These are phyloP conservation scores for Ramularia endophylla DNA, from an alignment of 2,329 filamentous ascomycete genomes.

Conservation along the genomic window DNA sequence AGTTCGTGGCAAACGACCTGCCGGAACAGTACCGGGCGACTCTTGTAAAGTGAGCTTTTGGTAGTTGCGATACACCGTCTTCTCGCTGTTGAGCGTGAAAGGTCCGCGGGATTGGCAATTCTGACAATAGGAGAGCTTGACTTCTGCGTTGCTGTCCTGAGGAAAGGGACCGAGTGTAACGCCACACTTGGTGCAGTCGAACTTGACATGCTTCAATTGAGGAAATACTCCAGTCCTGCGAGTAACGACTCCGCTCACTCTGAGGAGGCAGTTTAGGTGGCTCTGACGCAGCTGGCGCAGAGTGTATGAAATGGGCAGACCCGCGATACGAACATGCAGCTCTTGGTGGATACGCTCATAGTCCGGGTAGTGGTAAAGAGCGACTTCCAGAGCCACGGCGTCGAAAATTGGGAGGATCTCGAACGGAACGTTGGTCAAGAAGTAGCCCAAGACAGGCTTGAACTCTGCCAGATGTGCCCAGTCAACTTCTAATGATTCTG, in stretches of 20 bases:
- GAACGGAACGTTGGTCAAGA: slow-evolving; percentile 89
- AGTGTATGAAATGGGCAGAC: slow-evolving; percentile 90
- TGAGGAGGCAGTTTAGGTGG: slow-evolving; percentile 91
- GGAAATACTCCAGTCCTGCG: slow-evolving; percentile 92
- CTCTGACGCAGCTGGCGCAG: slow-evolving; percentile 90
- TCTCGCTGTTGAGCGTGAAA: slow-evolving; percentile 93
- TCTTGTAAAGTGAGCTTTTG: slow-evolving; percentile 97
- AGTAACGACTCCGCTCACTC: slow-evolving; percentile 92
- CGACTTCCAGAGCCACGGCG: slow-evolving; percentile 92
- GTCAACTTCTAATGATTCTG: slow-evolving; percentile 91
- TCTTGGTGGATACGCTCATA: slow-evolving; percentile 97
- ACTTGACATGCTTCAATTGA: slow-evolving; percentile 97
- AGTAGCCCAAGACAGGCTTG: slow-evolving; percentile 92
- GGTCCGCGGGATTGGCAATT: slow-evolving; percentile 93
- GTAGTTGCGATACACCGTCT: slow-evolving; percentile 98
- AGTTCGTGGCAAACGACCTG: slow-evolving; percentile 86
- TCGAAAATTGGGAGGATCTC: slow-evolving; percentile 96
- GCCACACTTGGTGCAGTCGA: slow-evolving; percentile 91
- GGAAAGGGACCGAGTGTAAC: slow-evolving; percentile 92
- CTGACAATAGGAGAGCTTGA: slow-evolving; percentile 94
- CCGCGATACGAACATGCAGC: slow-evolving; percentile 94
- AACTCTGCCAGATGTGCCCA: slow-evolving; percentile 86
- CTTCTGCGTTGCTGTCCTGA: slow-evolving; percentile 92
- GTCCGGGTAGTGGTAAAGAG: slow-evolving; percentile 91
- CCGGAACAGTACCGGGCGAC: slow-evolving; percentile 92